Base-by-base conservation (phyloP, 148 eudicot genomes). In the Dysphania ambrosioides region DNA sequence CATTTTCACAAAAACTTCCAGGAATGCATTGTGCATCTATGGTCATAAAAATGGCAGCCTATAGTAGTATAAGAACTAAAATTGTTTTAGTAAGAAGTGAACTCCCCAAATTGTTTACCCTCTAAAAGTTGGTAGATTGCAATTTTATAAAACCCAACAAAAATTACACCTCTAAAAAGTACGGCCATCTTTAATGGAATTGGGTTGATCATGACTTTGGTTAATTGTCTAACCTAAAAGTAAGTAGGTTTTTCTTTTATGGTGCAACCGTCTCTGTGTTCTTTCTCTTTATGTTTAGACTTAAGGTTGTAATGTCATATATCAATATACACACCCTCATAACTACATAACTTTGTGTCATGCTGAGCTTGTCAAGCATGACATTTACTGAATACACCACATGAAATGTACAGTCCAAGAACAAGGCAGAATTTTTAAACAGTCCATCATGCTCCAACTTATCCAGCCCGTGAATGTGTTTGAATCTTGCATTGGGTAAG, bases 301-400 rank as follows among this genome's bases (percentile, higher is more conserved):
- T 34, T 56, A 51, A 64, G 62, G 24, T 32, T 49, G 77, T 74
- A 64, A 63, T 74, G 71, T 74, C 77, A 74, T 49, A 49, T 74
- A 71, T 35, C 23, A 18, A 74, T 47, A 47, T 16, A 47, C 42
- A 30, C 38, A 3, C n/a, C n/a, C n/a, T n/a, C n/a, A n/a, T n/a
- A n/a, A n/a, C n/a, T n/a, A n/a, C n/a, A n/a, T 23, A 59, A 56
- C 31, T 71, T 55, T 35, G 31, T 24, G 21, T 44, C 29, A 68
- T 68, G 55, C 30, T 16, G 30, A 42, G 32, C 31, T 71, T 71
- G 62, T n/a, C 31, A 58, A 58, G 31, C 49, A 38, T 56, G 32
- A 24, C 51, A n/a, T n/a, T 51, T 71, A 72, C 66, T 72, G 34
- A 8, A 41, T 59, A 29, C 15, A 8, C 70, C 51, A 66, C 70